Evolutionary conservation across 768 basidiomycete genomes (phyloP).

Genomic region (Amanita pseudoporphyria): DNA sequence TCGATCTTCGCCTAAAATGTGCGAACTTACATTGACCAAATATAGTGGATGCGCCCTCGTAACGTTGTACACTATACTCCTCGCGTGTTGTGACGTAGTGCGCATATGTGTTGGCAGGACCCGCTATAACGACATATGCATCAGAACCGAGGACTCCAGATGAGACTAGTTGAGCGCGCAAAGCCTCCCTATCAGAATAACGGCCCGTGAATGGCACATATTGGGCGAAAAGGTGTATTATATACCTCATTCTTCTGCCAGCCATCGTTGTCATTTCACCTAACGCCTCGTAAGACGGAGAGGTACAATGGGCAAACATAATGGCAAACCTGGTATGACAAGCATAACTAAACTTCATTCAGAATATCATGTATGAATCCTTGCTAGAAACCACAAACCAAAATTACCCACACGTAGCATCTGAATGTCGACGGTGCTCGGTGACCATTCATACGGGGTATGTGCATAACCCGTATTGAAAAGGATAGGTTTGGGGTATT

Average conservation of each 20-base stretch:
- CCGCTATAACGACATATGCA: constrained; percentile 70
- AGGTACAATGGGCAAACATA: constrained; percentile 7
- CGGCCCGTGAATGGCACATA: not conserved
- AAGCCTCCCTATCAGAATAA: constrained; percentile 40
- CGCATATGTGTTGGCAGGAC: constrained; percentile 74
- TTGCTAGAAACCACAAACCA: constrained; percentile 22
- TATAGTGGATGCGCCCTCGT: constrained; percentile 75
- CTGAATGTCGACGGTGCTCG: constrained; percentile 65
- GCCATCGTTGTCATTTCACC: constrained; percentile 80
- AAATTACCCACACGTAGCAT: constrained; percentile 71
- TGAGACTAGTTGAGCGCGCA: constrained; percentile 56
- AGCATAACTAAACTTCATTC: constrained; percentile 40
- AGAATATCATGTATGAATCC: constrained; percentile 2
- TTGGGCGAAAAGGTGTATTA: constrained; percentile 1
- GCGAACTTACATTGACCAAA: constrained; percentile 55
- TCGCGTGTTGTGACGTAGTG: constrained; percentile 69
- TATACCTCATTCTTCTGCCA: constrained; percentile 60
- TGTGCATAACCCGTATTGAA: constrained; percentile 69
- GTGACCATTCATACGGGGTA: constrained; percentile 66
- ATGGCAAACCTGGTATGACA: constrained; percentile 49
- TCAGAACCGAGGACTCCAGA: constrained; percentile 52
- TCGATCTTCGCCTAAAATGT: constrained; percentile 1
- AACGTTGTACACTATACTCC: constrained; percentile 67
- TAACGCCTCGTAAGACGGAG: constrained; percentile 8
- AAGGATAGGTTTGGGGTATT: constrained; percentile 70